A percentile compares a stretch with the other conserved stretches of the same genome.
These are phyloP conservation scores for Populus simonii DNA, from an alignment of 345 rosid species.

Conservation along the genomic window DNA sequence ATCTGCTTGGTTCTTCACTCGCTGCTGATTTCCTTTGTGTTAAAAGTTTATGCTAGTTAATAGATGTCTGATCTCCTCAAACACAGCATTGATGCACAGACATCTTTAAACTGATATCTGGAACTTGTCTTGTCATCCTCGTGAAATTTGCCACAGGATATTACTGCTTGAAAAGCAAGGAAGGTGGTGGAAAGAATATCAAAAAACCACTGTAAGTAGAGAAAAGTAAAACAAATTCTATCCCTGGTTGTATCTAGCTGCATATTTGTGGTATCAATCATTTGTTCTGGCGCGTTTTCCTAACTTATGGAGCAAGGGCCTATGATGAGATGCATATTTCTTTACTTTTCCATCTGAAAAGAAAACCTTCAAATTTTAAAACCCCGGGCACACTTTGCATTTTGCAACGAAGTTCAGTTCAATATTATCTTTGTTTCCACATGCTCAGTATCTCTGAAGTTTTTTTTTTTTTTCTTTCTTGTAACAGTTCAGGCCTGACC, in stretches of 20 bases:
- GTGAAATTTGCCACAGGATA: constrained; percentile 30
- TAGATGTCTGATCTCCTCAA: not conserved
- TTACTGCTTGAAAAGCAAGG: constrained; percentile 20
- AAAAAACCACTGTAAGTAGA: constrained; percentile 32
- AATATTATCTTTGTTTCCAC: not conserved
- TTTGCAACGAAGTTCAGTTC: not conserved
- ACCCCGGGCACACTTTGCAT: too few species aligned
- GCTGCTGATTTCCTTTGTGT: not conserved
- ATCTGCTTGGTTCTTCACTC: not conserved
- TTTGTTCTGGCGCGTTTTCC: not conserved
- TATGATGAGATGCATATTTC: too few species aligned
- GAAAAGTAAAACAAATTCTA: not conserved
- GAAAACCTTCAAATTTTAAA: too few species aligned
- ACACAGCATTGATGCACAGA: not conserved
- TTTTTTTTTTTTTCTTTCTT: not conserved
- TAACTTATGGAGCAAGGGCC: not conserved
- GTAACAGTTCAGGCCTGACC: constrained; percentile 34
- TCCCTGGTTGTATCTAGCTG: not conserved
- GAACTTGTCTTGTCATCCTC: not conserved
- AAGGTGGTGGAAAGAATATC: constrained; percentile 10
- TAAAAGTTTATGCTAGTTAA: not conserved
- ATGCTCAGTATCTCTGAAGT: not conserved
- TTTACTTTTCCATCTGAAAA: too few species aligned
- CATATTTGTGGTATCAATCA: not conserved
- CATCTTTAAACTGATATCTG: not conserved